Base-by-base conservation (phyloP, 768 basidiomycete species). In the Tephrocybe rancida region DNA sequence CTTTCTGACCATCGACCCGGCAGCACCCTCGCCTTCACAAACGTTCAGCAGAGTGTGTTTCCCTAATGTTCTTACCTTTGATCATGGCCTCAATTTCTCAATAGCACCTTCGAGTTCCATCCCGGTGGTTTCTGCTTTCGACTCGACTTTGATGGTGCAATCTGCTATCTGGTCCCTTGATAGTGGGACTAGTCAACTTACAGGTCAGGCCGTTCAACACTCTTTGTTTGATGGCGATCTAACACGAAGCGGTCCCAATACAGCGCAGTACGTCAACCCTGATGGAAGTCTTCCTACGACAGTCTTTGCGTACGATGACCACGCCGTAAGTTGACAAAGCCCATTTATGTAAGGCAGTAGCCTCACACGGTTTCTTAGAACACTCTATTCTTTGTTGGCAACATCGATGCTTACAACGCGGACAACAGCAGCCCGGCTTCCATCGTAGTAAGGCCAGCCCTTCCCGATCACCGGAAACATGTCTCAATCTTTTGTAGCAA, bases 151-250 rank as follows among this genome's bases (percentile, higher is more conserved):
- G 11, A 56, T 64, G 24, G 70, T 67, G 42, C 76, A 81, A 59
- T 80, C 79, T 22, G 68, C 77, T 22, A 78, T 81, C 50, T 82
- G 81, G 81, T 62, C 69, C 27, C 61, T 76, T 47, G 56, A 81
- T 56, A 55, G 60, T 3, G 54, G 53, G 13, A 77, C 74, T 6
- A 64, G 70, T 29, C 65, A 79, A 59, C 59, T 82, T 25, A 70
- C 65, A 49, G 71, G 80, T 81, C 52, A 50, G 66, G 54, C 45
- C 34, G 16, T 37, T 32, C 48, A 10, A 27, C 39, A 42, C 32
- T 18, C 30, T 59, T 21, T 7, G 24, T 30, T 41, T 19, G 27
- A 30, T 22, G 13, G 19, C 37, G 39, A 32, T 35, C 32, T 49
- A 32, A 48, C 34, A 54, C 32, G 8, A 5, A 34, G 10, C n/a